A percentile compares a stretch with the other conserved stretches of the same genome.
phyloP scores from a whole-genome alignment of 1,139 yeast species.

The Yarrowia galli region DNA sequence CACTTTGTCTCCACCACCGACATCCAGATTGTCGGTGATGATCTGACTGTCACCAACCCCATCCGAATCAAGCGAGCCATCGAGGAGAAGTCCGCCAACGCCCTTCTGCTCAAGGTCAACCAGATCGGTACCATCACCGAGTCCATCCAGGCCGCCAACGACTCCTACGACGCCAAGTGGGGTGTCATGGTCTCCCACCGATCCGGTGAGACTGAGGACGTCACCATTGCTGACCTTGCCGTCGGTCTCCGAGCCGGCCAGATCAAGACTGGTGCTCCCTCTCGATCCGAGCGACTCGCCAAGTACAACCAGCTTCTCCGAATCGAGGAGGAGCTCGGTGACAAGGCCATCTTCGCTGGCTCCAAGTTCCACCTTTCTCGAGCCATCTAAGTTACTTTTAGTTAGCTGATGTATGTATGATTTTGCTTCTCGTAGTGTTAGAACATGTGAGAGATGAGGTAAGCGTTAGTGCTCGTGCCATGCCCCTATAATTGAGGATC shows the following conservation, averaged over 20 bases:
- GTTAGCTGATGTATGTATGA: conserved; percentile 37
- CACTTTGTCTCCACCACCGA: conserved; percentile 72
- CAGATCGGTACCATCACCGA: conserved; percentile 87
- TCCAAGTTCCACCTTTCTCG: conserved; percentile 59
- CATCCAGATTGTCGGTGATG: conserved; percentile 94
- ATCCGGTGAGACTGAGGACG: conserved; percentile 99
- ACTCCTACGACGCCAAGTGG: conserved; percentile 85
- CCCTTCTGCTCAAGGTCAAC: conserved; percentile 88
- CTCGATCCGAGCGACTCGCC: conserved; percentile 98
- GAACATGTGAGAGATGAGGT: too few species aligned
- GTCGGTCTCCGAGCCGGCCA: conserved; percentile 98
- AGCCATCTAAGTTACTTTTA: conserved; percentile 38
- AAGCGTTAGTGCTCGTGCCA: too few species aligned
- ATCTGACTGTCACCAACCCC: conserved; percentile 98
- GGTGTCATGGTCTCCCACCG: conserved; percentile 97
- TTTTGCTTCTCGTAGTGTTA: too few species aligned
- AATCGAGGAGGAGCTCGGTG: conserved; percentile 97
- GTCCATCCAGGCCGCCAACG: conserved; percentile 86
- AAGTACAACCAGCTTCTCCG: conserved; percentile 87
- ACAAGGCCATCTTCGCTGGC: conserved; percentile 94
- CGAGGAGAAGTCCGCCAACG: conserved; percentile 92
- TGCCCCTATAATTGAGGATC: too few species aligned
- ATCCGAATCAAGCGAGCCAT: conserved; percentile 90
- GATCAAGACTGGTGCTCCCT: conserved; percentile 99
- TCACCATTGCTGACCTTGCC: conserved; percentile 93